phyloP scores from a whole-genome alignment of 2,329 filamentous ascomycete species.

The Ophiosphaerella narmari region DNA sequence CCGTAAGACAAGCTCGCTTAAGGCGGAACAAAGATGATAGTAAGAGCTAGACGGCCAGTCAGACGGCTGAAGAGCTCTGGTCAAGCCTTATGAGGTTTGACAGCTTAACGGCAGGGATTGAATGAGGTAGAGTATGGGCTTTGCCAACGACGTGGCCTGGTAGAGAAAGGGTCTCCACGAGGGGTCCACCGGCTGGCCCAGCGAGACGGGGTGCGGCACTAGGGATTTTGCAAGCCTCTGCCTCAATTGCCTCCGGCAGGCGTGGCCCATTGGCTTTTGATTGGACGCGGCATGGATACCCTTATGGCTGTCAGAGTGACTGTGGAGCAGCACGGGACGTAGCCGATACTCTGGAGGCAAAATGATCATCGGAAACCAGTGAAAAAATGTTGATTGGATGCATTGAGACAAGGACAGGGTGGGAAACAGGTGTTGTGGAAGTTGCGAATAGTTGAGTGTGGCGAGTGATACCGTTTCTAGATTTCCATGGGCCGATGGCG shows the following conservation, averaged over 20 bases:
- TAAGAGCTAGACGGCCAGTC: slow-evolving; percentile 42
- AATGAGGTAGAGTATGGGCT: slow-evolving; percentile 32
- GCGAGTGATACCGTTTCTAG: slow-evolving; percentile 44
- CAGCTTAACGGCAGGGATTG: slow-evolving; percentile 35
- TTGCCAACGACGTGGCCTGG: slow-evolving; percentile 25
- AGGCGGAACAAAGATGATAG: slow-evolving; percentile 44
- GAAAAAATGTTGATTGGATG: slow-evolving; percentile 17
- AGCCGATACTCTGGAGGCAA: slow-evolving; percentile 45
- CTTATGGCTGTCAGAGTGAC: slow-evolving; percentile 36
- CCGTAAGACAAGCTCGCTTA: slow-evolving; percentile 42
- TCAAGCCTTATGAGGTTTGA: slow-evolving; percentile 39
- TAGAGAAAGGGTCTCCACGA: slow-evolving; percentile 26
- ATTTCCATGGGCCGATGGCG: slow-evolving; percentile 39
- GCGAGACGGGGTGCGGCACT: slow-evolving; percentile 36
- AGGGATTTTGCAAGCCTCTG: slow-evolving; percentile 36
- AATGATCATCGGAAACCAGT: slow-evolving; percentile 33
- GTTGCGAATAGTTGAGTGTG: slow-evolving; percentile 37
- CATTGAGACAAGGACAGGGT: slow-evolving; percentile 20
- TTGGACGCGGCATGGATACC: slow-evolving; percentile 30
- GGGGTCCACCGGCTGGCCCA: slow-evolving; percentile 28
- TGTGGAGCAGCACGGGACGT: slow-evolving; percentile 33
- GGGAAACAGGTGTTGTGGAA: slow-evolving; percentile 25
- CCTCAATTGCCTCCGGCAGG: slow-evolving; percentile 40
- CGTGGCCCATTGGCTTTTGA: slow-evolving; percentile 23
- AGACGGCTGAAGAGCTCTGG: slow-evolving; percentile 31